Evolutionary conservation across 2,329 filamentous ascomycete genomes (phyloP).

Genomic region (Pestalotiopsis sp.): DNA sequence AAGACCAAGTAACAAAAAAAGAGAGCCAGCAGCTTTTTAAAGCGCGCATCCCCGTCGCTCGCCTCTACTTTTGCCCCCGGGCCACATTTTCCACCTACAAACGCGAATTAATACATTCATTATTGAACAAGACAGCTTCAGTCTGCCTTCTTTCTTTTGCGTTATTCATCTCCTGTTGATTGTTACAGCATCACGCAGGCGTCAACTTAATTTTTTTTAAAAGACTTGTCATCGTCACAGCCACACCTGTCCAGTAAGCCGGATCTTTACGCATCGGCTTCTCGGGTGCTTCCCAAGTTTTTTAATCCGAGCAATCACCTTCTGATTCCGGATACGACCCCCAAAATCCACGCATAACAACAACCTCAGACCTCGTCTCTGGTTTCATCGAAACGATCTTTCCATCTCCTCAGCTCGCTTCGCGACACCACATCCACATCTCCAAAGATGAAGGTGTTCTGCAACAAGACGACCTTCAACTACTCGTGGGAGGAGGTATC

Average conservation of each 20-base stretch:
- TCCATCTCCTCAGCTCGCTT: not conserved
- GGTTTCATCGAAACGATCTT: not conserved
- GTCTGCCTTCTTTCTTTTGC: not conserved
- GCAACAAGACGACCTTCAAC: constrained; percentile 85
- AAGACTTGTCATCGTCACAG: not conserved
- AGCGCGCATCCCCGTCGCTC: constrained; percentile 10
- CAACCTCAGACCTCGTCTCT: not conserved
- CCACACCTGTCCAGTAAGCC: not conserved
- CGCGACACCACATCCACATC: not conserved
- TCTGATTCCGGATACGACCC: not conserved
- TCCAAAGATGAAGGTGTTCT: constrained; percentile 89
- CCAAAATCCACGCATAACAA: not conserved
- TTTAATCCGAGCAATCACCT: not conserved
- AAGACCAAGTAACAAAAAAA: not conserved
- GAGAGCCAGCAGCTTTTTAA: not conserved
- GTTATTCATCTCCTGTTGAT: not conserved
- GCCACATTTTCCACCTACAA: not conserved
- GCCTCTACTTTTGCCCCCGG: not conserved
- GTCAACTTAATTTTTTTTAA: not conserved
- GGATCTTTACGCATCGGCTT: not conserved
- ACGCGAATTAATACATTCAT: constrained; percentile 8
- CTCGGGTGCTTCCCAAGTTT: not conserved
- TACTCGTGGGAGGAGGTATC: constrained; percentile 99
- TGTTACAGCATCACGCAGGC: not conserved
- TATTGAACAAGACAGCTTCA: constrained; percentile 4